phyloP scores from a whole-genome alignment of 805 yeast species.

The Pichia heedii region DNA sequence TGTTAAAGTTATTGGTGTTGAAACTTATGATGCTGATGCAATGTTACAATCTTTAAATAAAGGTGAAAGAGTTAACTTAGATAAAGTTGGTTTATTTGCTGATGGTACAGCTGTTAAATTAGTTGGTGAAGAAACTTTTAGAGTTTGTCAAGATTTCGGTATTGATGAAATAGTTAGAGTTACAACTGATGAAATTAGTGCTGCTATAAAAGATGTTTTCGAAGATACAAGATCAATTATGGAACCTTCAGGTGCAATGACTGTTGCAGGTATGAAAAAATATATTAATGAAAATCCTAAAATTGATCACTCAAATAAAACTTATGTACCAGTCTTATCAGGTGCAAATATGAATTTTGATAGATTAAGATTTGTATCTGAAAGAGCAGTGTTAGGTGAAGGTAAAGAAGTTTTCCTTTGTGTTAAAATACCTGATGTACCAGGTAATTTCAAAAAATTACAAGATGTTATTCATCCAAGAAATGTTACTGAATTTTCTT shows the following conservation, averaged over 20 bases:
- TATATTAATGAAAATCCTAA: slow-evolving; percentile 65
- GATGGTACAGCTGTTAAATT: slow-evolving; percentile 96
- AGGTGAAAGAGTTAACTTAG: slow-evolving; percentile 46
- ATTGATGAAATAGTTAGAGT: slow-evolving; percentile 79
- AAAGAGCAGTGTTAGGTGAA: slow-evolving; percentile 97
- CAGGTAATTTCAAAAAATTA: slow-evolving; percentile 79
- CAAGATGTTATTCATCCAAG: slow-evolving; percentile 79
- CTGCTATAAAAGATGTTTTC: slow-evolving; percentile 93
- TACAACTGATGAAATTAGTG: slow-evolving; percentile 69
- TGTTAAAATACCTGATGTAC: slow-evolving; percentile 83
- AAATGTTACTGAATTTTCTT: slow-evolving; percentile 88
- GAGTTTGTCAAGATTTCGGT: slow-evolving; percentile 55
- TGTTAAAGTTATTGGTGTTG: slow-evolving; percentile 90
- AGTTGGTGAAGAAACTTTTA: slow-evolving; percentile 86
- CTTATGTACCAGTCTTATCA: slow-evolving; percentile 77
- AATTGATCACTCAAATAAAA: slow-evolving; percentile 56
- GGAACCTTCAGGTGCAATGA: slow-evolving; percentile 95
- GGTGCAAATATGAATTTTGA: slow-evolving; percentile 99
- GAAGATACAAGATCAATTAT: slow-evolving; percentile 91
- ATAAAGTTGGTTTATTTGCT: slow-evolving; percentile 90
- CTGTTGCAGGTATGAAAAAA: slow-evolving; percentile 90
- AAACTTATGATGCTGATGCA: slow-evolving; percentile 94
- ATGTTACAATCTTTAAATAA: slow-evolving; percentile 58
- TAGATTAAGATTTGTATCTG: slow-evolving; percentile 89
- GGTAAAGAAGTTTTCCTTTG: slow-evolving; percentile 92